Percentiles rank a stretch among this genome's conserved stretches.
Evolutionary conservation across 1,284 basidiomycete species (phyloP).

Genomic region (Waitea zeae): DNA sequence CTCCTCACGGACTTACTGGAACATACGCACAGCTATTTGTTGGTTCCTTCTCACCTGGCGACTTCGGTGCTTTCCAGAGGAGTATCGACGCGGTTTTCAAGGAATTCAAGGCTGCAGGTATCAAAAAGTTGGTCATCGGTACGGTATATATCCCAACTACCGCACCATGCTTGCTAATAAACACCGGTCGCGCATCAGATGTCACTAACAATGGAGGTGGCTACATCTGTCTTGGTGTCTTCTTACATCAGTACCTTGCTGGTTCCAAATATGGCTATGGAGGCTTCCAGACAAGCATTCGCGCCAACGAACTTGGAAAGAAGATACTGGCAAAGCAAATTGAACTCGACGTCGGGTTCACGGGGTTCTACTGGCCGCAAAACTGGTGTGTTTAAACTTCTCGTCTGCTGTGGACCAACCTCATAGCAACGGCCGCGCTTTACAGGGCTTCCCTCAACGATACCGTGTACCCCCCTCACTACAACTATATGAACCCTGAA

Average conservation of each 20-base stretch:
- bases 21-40: constrained; percentile 39
- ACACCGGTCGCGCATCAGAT: no score
- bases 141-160: no score
- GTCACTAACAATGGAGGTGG: constrained; percentile 22
- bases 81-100: constrained; percentile 29
- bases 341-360: constrained; percentile 22
- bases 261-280: constrained; percentile 33
- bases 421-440: no score
- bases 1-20: no score
- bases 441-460: constrained; percentile 39
- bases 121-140: constrained; percentile 33
- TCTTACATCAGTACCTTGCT: constrained; percentile 37
- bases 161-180: no score
- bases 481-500: constrained; percentile 33
- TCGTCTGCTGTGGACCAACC: no score
- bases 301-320: constrained; percentile 36
- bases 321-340: constrained; percentile 37
- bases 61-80: constrained; percentile 32
- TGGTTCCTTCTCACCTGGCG: constrained; percentile 33
- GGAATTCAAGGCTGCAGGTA: constrained; percentile 27
- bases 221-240: constrained; percentile 40
- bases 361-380: no score
- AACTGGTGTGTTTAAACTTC: no score
- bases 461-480: constrained; percentile 22
- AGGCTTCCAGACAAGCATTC: constrained; percentile 33